phyloP scores from a whole-genome alignment of 768 basidiomycete genomes.

The Leccinum sublutescens region DNA sequence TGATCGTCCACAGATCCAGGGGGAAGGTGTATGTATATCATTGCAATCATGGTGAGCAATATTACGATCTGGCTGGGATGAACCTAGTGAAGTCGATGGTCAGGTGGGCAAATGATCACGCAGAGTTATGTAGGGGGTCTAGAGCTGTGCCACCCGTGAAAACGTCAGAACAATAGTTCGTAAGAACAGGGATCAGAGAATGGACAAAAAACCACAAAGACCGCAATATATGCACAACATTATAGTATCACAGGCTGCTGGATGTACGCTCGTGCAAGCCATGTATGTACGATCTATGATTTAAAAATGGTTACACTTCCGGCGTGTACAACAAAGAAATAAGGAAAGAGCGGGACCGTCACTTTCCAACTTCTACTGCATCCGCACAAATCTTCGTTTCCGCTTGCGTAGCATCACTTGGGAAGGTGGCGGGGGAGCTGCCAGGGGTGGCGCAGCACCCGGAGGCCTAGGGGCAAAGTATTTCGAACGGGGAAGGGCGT shows the following conservation, averaged over 20 bases:
- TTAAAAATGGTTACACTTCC: background rate
- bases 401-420: slow-evolving; percentile 22
- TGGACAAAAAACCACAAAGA: too few relatives aligned
- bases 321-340: background rate
- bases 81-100: background rate
- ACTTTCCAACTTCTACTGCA: slow-evolving; percentile 21
- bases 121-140: too few relatives aligned
- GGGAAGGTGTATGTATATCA: background rate
- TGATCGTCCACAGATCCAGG: background rate
- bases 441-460: background rate
- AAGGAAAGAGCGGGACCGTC: background rate
- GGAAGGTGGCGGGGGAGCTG: slow-evolving; percentile 1
- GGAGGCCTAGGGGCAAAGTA: slow-evolving; percentile 10
- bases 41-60: background rate
- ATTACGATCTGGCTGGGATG: slow-evolving; percentile 2
- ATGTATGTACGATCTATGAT: background rate
- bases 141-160: too few relatives aligned
- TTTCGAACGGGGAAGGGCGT: slow-evolving; percentile 12
- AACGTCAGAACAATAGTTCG: too few relatives aligned
- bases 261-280: background rate
- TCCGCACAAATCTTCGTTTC: slow-evolving; percentile 22
- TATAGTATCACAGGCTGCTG: too few relatives aligned
- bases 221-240: too few relatives aligned
- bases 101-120: too few relatives aligned
- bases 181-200: too few relatives aligned